These are phyloP conservation scores for Lecanicillium sp. DNA, from an alignment of 2,329 filamentous ascomycete genomes.

Conservation along the genomic window DNA sequence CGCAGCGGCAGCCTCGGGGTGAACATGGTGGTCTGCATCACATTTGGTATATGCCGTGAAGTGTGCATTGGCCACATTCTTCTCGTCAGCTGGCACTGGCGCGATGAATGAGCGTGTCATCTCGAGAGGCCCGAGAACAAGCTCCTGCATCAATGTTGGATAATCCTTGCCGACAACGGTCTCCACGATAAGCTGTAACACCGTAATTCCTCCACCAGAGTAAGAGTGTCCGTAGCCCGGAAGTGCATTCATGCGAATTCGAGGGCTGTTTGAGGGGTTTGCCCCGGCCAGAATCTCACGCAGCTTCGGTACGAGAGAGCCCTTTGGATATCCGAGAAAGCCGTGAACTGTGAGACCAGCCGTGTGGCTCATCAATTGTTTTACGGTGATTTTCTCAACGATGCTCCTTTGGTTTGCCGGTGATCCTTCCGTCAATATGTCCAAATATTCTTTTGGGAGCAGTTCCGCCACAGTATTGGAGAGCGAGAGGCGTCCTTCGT, in stretches of 20 bases:
- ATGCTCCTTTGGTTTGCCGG: neutral
- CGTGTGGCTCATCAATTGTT: slow-evolving; percentile 13
- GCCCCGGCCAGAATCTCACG: slow-evolving; percentile 9
- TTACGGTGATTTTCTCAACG: slow-evolving; percentile 9
- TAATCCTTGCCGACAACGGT: slow-evolving; percentile 8
- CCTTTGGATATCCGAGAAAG: slow-evolving; percentile 8
- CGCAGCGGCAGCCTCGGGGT: slow-evolving; percentile 12
- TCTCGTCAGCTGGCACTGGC: slow-evolving; percentile 6
- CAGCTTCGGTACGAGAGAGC: slow-evolving; percentile 2
- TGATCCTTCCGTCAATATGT: slow-evolving; percentile 4
- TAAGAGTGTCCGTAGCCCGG: slow-evolving; percentile 9
- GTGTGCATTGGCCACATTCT: slow-evolving; percentile 8
- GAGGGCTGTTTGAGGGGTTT: slow-evolving; percentile 8
- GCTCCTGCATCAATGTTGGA: slow-evolving; percentile 8
- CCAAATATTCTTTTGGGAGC: slow-evolving; percentile 6
- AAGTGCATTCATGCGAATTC: slow-evolving; percentile 7
- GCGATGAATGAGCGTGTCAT: slow-evolving; percentile 11
- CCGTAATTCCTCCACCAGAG: slow-evolving; percentile 11
- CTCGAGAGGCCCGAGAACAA: slow-evolving; percentile 10
- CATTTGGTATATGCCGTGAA: slow-evolving; percentile 7
- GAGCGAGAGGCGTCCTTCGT: slow-evolving; percentile 9
- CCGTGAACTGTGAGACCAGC: slow-evolving; percentile 10
- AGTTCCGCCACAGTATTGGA: slow-evolving; percentile 7
- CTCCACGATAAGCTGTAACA: slow-evolving; percentile 11
- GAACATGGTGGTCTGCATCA: slow-evolving; percentile 5